phyloP scores from a whole-genome alignment of 768 basidiomycete species.

The Pleurotus pulmonarius region DNA sequence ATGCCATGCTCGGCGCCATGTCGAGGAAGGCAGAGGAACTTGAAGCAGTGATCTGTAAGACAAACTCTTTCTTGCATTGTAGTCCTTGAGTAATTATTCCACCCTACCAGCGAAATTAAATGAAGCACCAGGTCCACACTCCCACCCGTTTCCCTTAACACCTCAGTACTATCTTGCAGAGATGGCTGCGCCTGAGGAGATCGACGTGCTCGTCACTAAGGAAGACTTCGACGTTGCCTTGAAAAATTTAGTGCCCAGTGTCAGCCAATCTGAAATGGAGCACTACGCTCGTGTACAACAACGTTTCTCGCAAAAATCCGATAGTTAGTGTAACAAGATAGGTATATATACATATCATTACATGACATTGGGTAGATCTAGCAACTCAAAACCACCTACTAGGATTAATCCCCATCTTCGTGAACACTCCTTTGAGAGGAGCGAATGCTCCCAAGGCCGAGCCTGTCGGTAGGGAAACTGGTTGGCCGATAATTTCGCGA shows the following conservation, averaged over 20 bases:
- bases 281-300: conserved; percentile 75
- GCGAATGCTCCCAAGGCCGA: conserved; percentile 45
- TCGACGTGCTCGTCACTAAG: conserved; percentile 68
- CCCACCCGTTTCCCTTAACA: conserved; percentile 68
- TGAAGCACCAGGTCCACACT: conserved; percentile 30
- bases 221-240: conserved; percentile 80
- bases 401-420: conserved; percentile 51
- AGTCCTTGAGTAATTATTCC: not conserved
- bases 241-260: conserved; percentile 68
- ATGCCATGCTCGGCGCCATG: conserved; percentile 95
- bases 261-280: conserved; percentile 81
- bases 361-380: not conserved
- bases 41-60: conserved; percentile 69
- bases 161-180: conserved; percentile 90
- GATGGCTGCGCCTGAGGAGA: conserved; percentile 66
- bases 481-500: conserved; percentile 43
- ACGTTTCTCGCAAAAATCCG: conserved; percentile 48
- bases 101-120: conserved; percentile 42
- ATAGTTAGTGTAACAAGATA: conserved; percentile 5
- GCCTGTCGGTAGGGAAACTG: conserved; percentile 37
- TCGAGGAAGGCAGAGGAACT: conserved; percentile 78
- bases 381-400: conserved; percentile 49
- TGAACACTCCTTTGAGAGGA: conserved; percentile 50
- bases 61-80: not conserved
- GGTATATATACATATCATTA: conserved; percentile 3